Base-by-base conservation (phyloP, 441 rosid genomes). In the Daphne laureola region DNA sequence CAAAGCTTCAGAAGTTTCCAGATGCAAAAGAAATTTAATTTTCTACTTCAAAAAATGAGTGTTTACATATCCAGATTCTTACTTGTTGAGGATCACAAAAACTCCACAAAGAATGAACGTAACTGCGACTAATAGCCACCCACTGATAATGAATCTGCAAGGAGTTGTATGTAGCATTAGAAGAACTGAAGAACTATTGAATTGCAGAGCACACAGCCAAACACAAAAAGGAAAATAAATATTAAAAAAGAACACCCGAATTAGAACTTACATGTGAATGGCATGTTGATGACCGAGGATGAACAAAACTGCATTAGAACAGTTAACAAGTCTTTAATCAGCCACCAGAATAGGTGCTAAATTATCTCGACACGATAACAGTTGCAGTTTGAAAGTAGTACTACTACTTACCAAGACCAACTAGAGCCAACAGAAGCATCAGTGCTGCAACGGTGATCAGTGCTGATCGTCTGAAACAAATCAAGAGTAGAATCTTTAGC, bases 91-190 rank as follows among this genome's bases (percentile, higher is more conserved):
- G 52, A 92, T 77, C 31, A 89, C 59, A 59, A 86, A 92, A 55
- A 81, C 79, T 61, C 96, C 98, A 50, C 82, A 92, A 26, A 92
- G 94, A 66, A 84, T 65, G 71, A 89, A 92, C 53, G 96, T 89
- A 56, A 82, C 66, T 48, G 87, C 92, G 68, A 89, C 98, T 14
- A 92, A 71, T 50, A 92, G 64, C 96, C 98, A 92, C 68, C 98
- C 98, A 12, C 94, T 88, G 64, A 77, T 72, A 0, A 92, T 80
- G 35, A 92, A 84, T 78, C 96, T 92, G 78, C 67, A 76, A 56
- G 9, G 27, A 67, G 15, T 41, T 5, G 1, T 21, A 25, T n/a
- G 46, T 46, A 40, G 43, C 11, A 16, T 73, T 57, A 70, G 69
- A 25, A 43, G 44, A 57, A 21, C 27, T 21, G 69, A 25, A 43